A percentile compares a stretch with the other conserved stretches of the same genome.
Conservation (phyloP, 176 grass and related monocot genomes). For the Musa troglodytarum region DNA sequence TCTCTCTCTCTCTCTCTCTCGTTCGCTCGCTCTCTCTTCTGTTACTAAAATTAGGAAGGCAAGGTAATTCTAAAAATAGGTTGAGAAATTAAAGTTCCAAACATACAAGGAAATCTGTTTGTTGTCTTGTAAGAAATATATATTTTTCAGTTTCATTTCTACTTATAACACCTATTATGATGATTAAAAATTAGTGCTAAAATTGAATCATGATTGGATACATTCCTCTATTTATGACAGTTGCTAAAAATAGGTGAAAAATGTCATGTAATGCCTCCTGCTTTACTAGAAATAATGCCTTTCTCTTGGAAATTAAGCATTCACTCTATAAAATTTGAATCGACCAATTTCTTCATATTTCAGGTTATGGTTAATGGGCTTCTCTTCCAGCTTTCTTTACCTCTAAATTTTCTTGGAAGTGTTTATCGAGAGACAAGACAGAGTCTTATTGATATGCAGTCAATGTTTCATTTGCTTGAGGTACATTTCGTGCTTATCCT, state of each 20-base stretch:
- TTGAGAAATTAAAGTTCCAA: too few relatives aligned
- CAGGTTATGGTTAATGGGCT: conserved; percentile 99
- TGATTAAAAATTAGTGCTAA: not conserved
- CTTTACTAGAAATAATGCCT: not conserved
- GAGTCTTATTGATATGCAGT: conserved; percentile 97
- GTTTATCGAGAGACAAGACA: conserved; percentile 97
- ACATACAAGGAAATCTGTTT: too few relatives aligned
- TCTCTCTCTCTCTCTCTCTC: too few relatives aligned
- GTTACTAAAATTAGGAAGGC: too few relatives aligned
- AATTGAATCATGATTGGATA: not conserved
- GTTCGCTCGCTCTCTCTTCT: too few relatives aligned
- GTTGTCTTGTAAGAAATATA: too few relatives aligned
- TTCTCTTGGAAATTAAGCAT: not conserved
- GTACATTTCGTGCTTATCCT: conserved; percentile 29
- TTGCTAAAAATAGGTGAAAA: not conserved
- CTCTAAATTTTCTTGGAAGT: conserved; percentile 97
- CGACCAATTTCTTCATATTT: not conserved
- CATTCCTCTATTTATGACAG: not conserved
- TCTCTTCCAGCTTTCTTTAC: conserved; percentile 92
- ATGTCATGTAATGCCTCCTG: not conserved
- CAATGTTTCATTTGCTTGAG: conserved; percentile 98
- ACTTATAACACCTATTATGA: not conserved
- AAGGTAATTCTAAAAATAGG: too few relatives aligned
- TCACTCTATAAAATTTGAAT: not conserved
- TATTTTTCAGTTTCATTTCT: too few relatives aligned